These are phyloP conservation scores for Suhomyces canberraensis DNA, from an alignment of 805 yeast species.

Conservation along the genomic window DNA sequence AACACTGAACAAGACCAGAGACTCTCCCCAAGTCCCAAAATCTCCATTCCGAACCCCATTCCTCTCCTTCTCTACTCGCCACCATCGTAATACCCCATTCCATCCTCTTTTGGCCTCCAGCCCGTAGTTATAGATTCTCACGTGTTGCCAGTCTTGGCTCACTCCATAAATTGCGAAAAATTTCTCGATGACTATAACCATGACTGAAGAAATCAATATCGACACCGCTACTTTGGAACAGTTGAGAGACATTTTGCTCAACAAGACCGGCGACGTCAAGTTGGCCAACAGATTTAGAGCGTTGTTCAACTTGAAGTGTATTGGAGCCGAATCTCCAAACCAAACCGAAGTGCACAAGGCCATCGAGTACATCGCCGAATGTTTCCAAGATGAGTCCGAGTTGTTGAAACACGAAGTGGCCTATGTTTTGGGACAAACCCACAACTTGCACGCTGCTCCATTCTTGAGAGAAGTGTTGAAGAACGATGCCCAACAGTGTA, in stretches of 20 bases:
- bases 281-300: constrained; percentile 92
- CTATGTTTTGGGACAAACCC: constrained; percentile 93
- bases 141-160: no score
- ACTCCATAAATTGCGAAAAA: constrained; percentile 1
- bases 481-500: constrained; percentile 69
- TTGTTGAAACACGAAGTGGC: constrained; percentile 96
- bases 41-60: no score
- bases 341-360: constrained; percentile 59
- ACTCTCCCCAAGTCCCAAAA: no score
- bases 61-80: no score
- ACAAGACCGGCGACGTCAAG: constrained; percentile 63
- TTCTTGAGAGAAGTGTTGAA: constrained; percentile 67
- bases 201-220: constrained; percentile 36
- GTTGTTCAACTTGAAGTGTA: constrained; percentile 80
- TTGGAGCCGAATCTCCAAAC: constrained; percentile 69
- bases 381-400: constrained; percentile 80
- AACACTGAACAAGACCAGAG: no score
- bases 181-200: constrained; percentile 6
- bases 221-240: constrained; percentile 53
- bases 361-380: constrained; percentile 78
- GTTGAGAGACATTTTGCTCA: constrained; percentile 66
- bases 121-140: no score
- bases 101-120: no score
- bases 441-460: constrained; percentile 75
- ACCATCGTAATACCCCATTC: no score